phyloP scores from a whole-genome alignment of 345 rosid genomes.

The Syzygium jambos region DNA sequence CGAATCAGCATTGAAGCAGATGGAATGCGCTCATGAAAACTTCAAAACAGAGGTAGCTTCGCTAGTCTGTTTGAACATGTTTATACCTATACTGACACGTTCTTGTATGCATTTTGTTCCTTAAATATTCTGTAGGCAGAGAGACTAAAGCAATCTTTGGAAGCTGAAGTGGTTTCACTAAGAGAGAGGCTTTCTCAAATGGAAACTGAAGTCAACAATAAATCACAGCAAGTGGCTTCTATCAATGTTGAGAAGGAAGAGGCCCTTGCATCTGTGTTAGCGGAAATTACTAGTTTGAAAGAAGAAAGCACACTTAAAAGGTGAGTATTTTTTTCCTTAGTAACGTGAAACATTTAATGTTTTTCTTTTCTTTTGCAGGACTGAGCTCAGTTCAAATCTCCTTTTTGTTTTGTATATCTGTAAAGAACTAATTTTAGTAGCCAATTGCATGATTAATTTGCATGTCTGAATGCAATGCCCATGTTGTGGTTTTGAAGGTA shows the following conservation, averaged over 20 bases:
- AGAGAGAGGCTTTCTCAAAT: constrained; percentile 67
- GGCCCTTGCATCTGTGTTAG: constrained; percentile 53
- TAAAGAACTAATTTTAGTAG: neutral
- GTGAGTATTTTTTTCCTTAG: constrained; percentile 19
- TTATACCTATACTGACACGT: neutral
- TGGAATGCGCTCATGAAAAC: constrained; percentile 79
- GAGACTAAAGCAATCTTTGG: constrained; percentile 52
- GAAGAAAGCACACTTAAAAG: constrained; percentile 56
- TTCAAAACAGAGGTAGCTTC: constrained; percentile 64
- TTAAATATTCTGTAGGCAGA: constrained; percentile 43
- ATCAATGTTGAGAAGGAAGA: constrained; percentile 62
- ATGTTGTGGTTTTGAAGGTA: neutral
- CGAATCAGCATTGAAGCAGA: constrained; percentile 87
- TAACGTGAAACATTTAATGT: neutral
- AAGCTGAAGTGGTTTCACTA: constrained; percentile 61
- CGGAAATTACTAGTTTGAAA: constrained; percentile 59
- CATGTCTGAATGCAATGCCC: neutral
- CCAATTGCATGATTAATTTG: neutral
- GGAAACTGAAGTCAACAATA: constrained; percentile 53
- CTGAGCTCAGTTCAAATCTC: neutral
- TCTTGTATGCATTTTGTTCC: neutral
- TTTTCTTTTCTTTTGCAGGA: neutral
- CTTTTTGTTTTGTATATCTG: neutral
- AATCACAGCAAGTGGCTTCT: constrained; percentile 61
- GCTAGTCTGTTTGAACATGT: neutral